Conservation (phyloP, 352 stramenopile species). For the Globisporangium alternatum region DNA sequence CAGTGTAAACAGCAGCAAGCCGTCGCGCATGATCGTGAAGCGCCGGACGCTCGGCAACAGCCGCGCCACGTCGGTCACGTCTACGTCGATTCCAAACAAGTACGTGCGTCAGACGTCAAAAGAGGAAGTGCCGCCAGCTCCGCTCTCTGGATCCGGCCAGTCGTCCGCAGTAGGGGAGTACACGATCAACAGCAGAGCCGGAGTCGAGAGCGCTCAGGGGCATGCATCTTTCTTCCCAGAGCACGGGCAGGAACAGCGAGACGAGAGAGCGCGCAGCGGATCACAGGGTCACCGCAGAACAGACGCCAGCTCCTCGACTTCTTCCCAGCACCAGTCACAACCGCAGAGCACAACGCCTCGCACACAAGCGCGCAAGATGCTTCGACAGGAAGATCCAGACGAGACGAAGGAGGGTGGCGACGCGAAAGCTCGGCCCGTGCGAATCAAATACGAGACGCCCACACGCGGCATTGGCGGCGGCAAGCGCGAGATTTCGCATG, state of each 20-base stretch:
- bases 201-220: not conserved
- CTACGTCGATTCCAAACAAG: conserved; percentile 18
- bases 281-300: conserved; percentile 5
- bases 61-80: conserved; percentile 17
- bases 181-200: conserved; percentile 6
- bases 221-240: not conserved
- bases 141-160: not conserved
- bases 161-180: conserved; percentile 2
- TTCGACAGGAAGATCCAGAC: conserved; percentile 5
- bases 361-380: conserved; percentile 21
- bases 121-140: conserved; percentile 6
- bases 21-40: conserved; percentile 57
- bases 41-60: conserved; percentile 27
- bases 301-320: not conserved
- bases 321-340: conserved; percentile 2
- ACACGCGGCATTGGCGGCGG: conserved; percentile 51
- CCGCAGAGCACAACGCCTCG: conserved; percentile 18
- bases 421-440: conserved; percentile 44
- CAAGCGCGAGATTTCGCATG: conserved; percentile 84
- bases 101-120: conserved; percentile 15
- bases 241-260: not conserved
- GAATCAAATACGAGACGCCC: conserved; percentile 71
- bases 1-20: conserved; percentile 31
- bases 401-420: conserved; percentile 15
- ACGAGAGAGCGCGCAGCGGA: conserved; percentile 6